These are phyloP conservation scores for Rhizoclosmatium globosum DNA, from an alignment of 192 early-diverging fungal species.

Conservation along the genomic window DNA sequence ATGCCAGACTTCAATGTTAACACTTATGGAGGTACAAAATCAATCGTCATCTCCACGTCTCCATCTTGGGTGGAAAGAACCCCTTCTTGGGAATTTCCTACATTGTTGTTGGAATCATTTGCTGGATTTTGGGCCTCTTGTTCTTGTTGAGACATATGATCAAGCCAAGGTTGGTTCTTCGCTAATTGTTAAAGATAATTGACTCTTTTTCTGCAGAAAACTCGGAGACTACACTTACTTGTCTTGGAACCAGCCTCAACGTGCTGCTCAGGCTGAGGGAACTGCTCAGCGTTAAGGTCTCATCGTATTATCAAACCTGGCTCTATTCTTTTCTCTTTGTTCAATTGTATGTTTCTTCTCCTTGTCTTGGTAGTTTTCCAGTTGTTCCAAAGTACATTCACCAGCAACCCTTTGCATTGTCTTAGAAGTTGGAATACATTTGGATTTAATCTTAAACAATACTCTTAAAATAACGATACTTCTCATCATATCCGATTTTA, in stretches of 20 bases:
- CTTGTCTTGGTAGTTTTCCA: too few relatives aligned
- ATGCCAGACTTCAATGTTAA: conserved; percentile 81
- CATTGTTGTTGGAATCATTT: conserved; percentile 91
- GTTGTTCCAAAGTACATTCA: too few relatives aligned
- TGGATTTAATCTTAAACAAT: too few relatives aligned
- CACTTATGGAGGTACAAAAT: conserved; percentile 93
- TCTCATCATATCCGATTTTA: too few relatives aligned
- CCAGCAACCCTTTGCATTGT: too few relatives aligned
- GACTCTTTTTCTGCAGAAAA: conserved; percentile 63
- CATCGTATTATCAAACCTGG: too few relatives aligned
- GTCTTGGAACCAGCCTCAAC: conserved; percentile 88
- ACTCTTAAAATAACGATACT: too few relatives aligned
- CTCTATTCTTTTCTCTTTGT: too few relatives aligned
- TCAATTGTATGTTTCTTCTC: too few relatives aligned
- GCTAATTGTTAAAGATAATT: background rate
- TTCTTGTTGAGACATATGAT: conserved; percentile 93
- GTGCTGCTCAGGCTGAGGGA: conserved; percentile 13
- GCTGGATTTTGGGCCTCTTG: conserved; percentile 85
- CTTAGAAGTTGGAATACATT: too few relatives aligned
- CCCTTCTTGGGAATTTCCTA: conserved; percentile 95
- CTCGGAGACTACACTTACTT: conserved; percentile 96
- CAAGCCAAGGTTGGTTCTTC: conserved; percentile 75
- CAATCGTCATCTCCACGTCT: conserved; percentile 93
- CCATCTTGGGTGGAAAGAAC: conserved; percentile 96
- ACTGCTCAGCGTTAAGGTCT: background rate